Base-by-base conservation (phyloP, 2,329 filamentous ascomycete genomes). In the Trichoderma cornu-damae region DNA sequence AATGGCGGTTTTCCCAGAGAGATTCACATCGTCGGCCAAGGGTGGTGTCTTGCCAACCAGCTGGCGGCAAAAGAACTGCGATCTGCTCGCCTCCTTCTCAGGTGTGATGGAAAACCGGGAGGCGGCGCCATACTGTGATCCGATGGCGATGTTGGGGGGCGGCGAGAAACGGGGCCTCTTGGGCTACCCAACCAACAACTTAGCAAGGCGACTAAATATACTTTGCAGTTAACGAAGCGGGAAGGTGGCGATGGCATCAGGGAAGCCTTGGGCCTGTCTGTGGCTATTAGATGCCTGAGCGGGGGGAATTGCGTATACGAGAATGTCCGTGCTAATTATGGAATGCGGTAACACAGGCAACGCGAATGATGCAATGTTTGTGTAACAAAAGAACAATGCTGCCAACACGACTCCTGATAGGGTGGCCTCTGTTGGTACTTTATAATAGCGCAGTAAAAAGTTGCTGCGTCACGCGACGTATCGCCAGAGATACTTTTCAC, bases 1-100 rank as follows among this genome's bases (percentile, higher is more conserved):
- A 14, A 54, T 54, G 11, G 50, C 50, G 11, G 50, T 54, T n/a
- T 54, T 46, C 2, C 50, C 50, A 6, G n/a, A 18, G 34, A 51
- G 34, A 30, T 14, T 51, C 24, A 40, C 34, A 18, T 51, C 34
- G 28, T 20, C 22, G 24, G 20, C 14, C 12, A 51, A 6, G 6
- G 34, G 34, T 18, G 22, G 48, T 7, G 46, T 51, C 14, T 51
- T 51, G 4, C 7, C 34, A 30, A 51, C n/a, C 6, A 51, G 24
- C 35, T 51, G 48, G 5, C 34, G 34, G 20, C 40, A 20, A 6
- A 40, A 14, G 22, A 35, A 51, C 24, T 38, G 48, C n/a, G n/a
- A 38, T 8, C n/a, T 40, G 48, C 48, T 40, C n/a, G 48, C 34
- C 11, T 51, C 48, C 6, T 51, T 51, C 48, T 51, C 34, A 2